Conservation (phyloP, 1,284 basidiomycete genomes). For the Trichosporon ovoides region DNA sequence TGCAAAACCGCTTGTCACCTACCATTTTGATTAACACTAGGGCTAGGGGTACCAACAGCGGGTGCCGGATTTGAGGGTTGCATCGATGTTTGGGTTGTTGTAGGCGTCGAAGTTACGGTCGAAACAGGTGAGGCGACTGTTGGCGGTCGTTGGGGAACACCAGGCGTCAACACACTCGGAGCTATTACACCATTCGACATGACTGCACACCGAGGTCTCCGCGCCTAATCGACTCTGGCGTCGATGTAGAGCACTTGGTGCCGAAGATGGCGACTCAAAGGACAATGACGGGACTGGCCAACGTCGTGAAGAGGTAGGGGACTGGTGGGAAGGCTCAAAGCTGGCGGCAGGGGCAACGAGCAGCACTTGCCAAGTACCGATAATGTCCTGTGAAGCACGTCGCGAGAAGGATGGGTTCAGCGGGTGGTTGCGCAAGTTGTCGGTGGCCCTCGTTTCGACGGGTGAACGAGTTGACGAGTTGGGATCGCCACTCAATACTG, state of each 20-base stretch:
- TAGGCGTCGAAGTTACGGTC: neutral
- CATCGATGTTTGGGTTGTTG: neutral
- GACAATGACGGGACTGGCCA: neutral
- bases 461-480: neutral
- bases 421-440: neutral
- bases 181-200: slow-evolving; percentile 15
- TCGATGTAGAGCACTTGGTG: neutral
- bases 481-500: neutral
- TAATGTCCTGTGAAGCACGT: neutral
- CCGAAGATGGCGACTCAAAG: neutral
- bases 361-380: neutral
- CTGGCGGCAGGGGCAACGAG: neutral
- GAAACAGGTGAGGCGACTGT: slow-evolving; percentile 1
- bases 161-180: slow-evolving; percentile 1
- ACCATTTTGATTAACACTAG: slow-evolving; percentile 18
- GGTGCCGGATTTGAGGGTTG: neutral
- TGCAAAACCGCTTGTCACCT: neutral
- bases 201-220: neutral
- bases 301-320: neutral
- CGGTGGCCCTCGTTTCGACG: neutral
- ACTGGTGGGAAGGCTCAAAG: neutral
- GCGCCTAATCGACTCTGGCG: neutral
- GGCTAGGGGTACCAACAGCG: neutral
- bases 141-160: neutral
- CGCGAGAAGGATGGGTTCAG: neutral